Conservation (phyloP, 2,329 filamentous ascomycete genomes). For the Xylariaceae sp. region DNA sequence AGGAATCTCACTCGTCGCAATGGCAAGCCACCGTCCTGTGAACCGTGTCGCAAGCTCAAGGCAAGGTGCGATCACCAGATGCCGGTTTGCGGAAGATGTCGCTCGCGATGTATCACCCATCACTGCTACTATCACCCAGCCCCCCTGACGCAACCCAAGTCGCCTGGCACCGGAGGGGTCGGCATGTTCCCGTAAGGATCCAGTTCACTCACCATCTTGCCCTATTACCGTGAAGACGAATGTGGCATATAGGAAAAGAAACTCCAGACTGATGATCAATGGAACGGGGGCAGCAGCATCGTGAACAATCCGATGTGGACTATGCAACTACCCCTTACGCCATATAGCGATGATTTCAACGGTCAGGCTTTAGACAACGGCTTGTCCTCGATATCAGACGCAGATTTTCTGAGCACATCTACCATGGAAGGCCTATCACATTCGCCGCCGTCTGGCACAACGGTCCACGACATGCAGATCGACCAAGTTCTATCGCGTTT, state of each 20-base stretch:
- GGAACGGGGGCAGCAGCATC: too few species aligned
- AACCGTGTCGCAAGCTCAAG: slow-evolving; percentile 2
- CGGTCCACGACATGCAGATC: neutral
- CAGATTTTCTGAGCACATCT: too few species aligned
- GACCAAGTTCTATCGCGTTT: neutral
- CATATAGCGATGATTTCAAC: too few species aligned
- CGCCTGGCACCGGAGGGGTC: neutral
- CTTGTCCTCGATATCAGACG: too few species aligned
- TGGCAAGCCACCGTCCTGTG: neutral
- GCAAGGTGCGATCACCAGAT: neutral
- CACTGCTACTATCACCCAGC: slow-evolving; percentile 1
- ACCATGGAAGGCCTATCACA: too few species aligned
- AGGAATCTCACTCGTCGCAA: neutral
- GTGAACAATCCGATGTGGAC: too few species aligned
- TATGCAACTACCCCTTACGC: too few species aligned
- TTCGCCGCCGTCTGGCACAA: too few species aligned
- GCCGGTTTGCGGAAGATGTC: neutral
- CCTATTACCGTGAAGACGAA: too few species aligned
- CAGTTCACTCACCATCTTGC: neutral
- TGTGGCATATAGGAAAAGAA: too few species aligned
- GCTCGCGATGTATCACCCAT: neutral
- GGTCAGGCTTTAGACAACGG: too few species aligned
- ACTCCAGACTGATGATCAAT: too few species aligned
- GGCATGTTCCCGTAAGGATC: slow-evolving; percentile 2
- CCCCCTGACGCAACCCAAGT: neutral